These are phyloP conservation scores for Crithidia acanthocephali DNA, from an alignment of 208 protist species.

Conservation along the genomic window DNA sequence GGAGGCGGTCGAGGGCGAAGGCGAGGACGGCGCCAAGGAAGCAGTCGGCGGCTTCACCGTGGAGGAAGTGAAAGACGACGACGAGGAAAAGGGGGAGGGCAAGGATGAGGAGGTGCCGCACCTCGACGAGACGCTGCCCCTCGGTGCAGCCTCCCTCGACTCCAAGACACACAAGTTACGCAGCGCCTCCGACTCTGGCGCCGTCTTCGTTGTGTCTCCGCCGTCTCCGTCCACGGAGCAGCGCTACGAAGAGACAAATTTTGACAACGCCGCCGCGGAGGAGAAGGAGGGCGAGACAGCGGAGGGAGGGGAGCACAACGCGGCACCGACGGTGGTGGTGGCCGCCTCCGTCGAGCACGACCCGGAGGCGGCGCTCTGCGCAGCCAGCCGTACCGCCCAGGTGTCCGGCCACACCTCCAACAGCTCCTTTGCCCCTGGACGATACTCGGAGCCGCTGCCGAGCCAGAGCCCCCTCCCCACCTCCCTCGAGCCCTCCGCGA, in stretches of 20 bases:
- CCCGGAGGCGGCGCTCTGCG: not conserved
- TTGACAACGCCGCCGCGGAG: not conserved
- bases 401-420: not conserved
- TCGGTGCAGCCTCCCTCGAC: not conserved
- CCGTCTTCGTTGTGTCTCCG: not conserved
- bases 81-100: not conserved
- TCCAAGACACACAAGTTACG: not conserved
- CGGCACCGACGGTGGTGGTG: not conserved
- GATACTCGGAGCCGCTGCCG: slow-evolving; percentile 12
- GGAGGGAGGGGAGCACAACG: no score
- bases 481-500: slow-evolving; percentile 3
- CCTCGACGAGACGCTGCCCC: not conserved
- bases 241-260: not conserved
- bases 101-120: not conserved
- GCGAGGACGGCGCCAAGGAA: not conserved
- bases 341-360: not conserved
- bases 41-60: not conserved
- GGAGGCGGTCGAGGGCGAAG: not conserved
- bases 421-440: not conserved
- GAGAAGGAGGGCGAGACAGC: no score
- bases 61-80: not conserved
- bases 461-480: slow-evolving; percentile 9
- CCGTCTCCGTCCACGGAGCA: not conserved
- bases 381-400: not conserved
- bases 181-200: not conserved